A percentile compares a stretch with the other conserved stretches of the same genome.
Conservation (phyloP, 164 flowering plant species). For the Nelumbo lutea region DNA sequence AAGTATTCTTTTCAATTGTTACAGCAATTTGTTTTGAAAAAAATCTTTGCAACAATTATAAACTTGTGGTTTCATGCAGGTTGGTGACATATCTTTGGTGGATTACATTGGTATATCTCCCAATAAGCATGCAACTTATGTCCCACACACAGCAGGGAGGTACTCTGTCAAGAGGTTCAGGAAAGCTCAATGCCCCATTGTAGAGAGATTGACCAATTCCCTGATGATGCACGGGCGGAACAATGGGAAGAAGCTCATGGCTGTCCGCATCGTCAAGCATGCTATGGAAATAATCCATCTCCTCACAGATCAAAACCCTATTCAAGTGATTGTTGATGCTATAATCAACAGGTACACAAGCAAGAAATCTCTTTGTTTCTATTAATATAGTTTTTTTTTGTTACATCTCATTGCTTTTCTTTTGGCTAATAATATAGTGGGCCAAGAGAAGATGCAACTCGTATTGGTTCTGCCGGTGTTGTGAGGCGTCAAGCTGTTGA, state of each 20-base stretch:
- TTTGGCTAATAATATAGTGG: slow-evolving; percentile 20
- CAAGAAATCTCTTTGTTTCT: background rate
- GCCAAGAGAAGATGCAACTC: slow-evolving; percentile 45
- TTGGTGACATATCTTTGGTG: slow-evolving; percentile 28
- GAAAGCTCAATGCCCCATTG: slow-evolving; percentile 45
- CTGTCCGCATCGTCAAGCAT: slow-evolving; percentile 38
- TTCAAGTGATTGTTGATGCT: slow-evolving; percentile 44
- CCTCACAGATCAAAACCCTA: slow-evolving; percentile 37
- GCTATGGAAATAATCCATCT: slow-evolving; percentile 47
- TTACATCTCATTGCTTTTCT: background rate
- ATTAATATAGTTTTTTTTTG: background rate
- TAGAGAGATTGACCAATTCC: slow-evolving; percentile 40
- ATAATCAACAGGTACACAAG: slow-evolving; percentile 34
- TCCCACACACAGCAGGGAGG: slow-evolving; percentile 45
- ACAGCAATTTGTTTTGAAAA: no score
- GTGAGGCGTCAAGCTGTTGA: slow-evolving; percentile 45
- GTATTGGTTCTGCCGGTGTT: slow-evolving; percentile 48
- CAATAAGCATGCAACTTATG: slow-evolving; percentile 30
- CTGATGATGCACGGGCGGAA: slow-evolving; percentile 48
- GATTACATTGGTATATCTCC: slow-evolving; percentile 34
- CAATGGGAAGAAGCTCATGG: slow-evolving; percentile 44
- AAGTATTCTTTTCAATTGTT: background rate
- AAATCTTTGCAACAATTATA: no score
- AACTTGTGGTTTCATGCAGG: slow-evolving; percentile 7
- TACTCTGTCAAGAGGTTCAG: slow-evolving; percentile 39